Base-by-base conservation (phyloP, 345 rosid species). In the Gossypium herbaceum region DNA sequence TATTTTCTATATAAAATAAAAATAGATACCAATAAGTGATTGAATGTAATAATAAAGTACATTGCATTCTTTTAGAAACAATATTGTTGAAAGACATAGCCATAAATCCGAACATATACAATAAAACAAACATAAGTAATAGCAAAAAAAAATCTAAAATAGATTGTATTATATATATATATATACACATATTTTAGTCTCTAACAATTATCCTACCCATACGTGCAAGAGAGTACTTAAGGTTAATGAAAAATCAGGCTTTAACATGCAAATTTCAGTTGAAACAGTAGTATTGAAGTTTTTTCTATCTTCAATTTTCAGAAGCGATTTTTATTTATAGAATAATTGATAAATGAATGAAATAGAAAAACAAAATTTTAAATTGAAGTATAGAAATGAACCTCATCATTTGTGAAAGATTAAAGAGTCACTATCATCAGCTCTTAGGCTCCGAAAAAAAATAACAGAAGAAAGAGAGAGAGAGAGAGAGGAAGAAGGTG, bases 61-160 rank as follows among this genome's bases (percentile, higher is more conserved):
- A 34, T 34, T 5, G 0, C 1, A 34, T 34, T 34, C 1, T 34
- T 34, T 34, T 5, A 34, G 7, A 34, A 34, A 34, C 0, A 34
- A 34, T 34, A 34, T 34, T 34, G 0, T 34, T 5, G 1, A 5
- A 34, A 34, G 7, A 0, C 7, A 4, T 0, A 4, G 0, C 0
- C 1, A 34, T 4, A 34, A 34, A 34, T 34, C 7, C 4, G 1
- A 34, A 34, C 1, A 34, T 34, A 34, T 4, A 4, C 0, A 34
- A 5, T 34, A 34, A 34, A 34, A 34, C 2, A 1, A 16, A 52
- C 2, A 16, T 52, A 16, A 5, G 6, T n/a, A 52, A 52, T 16
- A 16, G 2, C n/a, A 52, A 51, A 51, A 5, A 15, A 52, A 17
- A 15, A 34, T 34, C 41, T 34, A 34, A 34, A 34, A 34, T 34